Conservation (phyloP, 805 yeast genomes). For the Ogataea sp. region DNA sequence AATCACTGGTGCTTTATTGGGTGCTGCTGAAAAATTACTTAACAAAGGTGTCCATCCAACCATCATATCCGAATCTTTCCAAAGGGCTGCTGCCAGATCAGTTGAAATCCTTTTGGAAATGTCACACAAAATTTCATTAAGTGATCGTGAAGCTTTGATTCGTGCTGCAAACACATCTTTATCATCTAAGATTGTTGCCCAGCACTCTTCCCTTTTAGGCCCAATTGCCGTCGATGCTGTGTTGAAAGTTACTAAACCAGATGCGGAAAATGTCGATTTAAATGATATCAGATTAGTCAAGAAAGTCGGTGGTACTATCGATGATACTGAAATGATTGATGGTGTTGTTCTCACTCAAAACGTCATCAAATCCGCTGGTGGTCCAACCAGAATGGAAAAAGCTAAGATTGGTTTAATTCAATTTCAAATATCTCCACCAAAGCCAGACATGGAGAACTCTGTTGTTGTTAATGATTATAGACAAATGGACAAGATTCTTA, state of each 20-base stretch:
- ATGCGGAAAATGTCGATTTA: slow-evolving; percentile 67
- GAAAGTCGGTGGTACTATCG: slow-evolving; percentile 96
- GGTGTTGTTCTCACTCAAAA: slow-evolving; percentile 93
- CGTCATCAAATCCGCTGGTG: slow-evolving; percentile 86
- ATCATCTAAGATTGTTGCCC: slow-evolving; percentile 92
- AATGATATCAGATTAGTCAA: slow-evolving; percentile 84
- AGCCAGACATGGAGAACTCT: slow-evolving; percentile 96
- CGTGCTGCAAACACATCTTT: slow-evolving; percentile 94
- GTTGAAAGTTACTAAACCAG: slow-evolving; percentile 45
- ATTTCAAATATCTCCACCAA: slow-evolving; percentile 93
- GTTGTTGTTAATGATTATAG: slow-evolving; percentile 96
- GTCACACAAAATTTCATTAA: slow-evolving; percentile 73
- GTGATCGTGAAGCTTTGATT: slow-evolving; percentile 74
- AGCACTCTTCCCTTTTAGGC: slow-evolving; percentile 75
- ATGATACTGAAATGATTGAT: slow-evolving; percentile 85
- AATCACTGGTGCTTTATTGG: slow-evolving; percentile 85
- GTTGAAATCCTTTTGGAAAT: slow-evolving; percentile 76
- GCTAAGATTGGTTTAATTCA: slow-evolving; percentile 86
- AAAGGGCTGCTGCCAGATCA: slow-evolving; percentile 77
- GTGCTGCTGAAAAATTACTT: slow-evolving; percentile 89
- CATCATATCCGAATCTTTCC: slow-evolving; percentile 87
- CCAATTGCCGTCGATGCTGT: slow-evolving; percentile 95
- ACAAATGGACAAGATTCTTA: slow-evolving; percentile 97
- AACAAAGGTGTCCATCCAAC: slow-evolving; percentile 94
- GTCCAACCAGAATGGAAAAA: slow-evolving; percentile 90